phyloP scores from a whole-genome alignment of 257 asterid species.

The Solanum etuberosum region DNA sequence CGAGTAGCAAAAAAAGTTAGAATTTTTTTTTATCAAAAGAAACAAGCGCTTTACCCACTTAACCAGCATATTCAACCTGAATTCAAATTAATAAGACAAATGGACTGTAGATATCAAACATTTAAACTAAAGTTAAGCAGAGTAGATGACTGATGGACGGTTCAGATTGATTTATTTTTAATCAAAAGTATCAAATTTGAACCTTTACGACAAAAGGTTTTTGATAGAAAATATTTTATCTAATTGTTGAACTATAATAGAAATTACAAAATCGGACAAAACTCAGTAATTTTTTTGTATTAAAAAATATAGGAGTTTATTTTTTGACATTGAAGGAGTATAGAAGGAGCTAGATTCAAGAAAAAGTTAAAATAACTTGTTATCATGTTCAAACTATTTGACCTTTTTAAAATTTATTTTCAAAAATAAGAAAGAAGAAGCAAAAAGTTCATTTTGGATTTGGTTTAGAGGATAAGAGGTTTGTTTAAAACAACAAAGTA shows the following conservation, averaged over 20 bases:
- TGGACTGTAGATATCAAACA: background rate
- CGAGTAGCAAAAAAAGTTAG: background rate
- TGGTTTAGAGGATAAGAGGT: conserved; percentile 8
- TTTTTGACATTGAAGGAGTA: background rate
- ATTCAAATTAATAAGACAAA: background rate
- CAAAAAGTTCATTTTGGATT: background rate
- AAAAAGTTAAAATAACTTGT: background rate
- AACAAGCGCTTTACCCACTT: background rate
- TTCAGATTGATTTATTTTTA: background rate
- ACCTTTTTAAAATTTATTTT: background rate
- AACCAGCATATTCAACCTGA: background rate
- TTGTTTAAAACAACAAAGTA: conserved; percentile 18
- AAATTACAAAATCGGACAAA: background rate
- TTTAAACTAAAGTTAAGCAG: background rate
- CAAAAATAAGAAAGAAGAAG: background rate
- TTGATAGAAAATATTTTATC: background rate
- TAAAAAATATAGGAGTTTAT: background rate
- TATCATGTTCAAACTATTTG: background rate
- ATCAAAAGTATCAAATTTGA: background rate
- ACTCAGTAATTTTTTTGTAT: background rate
- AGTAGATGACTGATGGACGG: background rate
- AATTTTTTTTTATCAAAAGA: background rate
- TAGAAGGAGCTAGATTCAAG: conserved; percentile 1
- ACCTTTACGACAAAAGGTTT: background rate
- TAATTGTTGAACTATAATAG: background rate